Percentiles rank a stretch among this genome's conserved stretches.
Evolutionary conservation across 176 grass and related monocot genomes (phyloP).

Genomic region (Tillandsia leiboldiana): DNA sequence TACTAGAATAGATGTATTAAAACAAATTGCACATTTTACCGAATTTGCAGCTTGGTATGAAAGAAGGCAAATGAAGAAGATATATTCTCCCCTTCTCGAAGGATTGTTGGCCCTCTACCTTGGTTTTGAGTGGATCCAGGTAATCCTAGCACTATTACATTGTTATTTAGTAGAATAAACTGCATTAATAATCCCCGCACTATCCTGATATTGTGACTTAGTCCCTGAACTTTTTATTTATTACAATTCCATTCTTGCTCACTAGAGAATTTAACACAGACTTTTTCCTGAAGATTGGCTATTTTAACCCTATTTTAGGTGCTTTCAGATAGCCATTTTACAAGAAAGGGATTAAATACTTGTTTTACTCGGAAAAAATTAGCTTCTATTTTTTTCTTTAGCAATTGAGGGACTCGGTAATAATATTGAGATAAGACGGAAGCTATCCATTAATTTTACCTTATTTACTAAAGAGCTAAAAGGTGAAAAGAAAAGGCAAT

Average conservation of each 20-base stretch:
- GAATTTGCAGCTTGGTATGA: constrained; percentile 29
- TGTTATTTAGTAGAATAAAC: too few relatives aligned
- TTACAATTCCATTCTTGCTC: too few relatives aligned
- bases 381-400: not conserved
- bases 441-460: not conserved
- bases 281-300: too few relatives aligned
- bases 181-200: too few relatives aligned
- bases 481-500: not conserved
- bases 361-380: not conserved
- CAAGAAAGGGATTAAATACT: too few relatives aligned
- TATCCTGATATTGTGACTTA: too few relatives aligned
- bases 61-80: constrained; percentile 89
- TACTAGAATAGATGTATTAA: not conserved
- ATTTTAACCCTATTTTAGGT: too few relatives aligned
- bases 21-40: not conserved
- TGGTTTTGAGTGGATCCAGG: constrained; percentile 66
- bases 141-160: not conserved
- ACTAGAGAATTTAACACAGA: too few relatives aligned
- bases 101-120: constrained; percentile 89
- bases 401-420: not conserved
- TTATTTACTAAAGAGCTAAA: not conserved
- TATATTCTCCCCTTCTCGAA: constrained; percentile 95
- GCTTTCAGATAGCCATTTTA: too few relatives aligned
- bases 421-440: too few relatives aligned
- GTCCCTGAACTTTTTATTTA: too few relatives aligned